These are phyloP conservation scores for Paratrimastix pyriformis DNA, from an alignment of 78 protist genomes.

Conservation along the genomic window DNA sequence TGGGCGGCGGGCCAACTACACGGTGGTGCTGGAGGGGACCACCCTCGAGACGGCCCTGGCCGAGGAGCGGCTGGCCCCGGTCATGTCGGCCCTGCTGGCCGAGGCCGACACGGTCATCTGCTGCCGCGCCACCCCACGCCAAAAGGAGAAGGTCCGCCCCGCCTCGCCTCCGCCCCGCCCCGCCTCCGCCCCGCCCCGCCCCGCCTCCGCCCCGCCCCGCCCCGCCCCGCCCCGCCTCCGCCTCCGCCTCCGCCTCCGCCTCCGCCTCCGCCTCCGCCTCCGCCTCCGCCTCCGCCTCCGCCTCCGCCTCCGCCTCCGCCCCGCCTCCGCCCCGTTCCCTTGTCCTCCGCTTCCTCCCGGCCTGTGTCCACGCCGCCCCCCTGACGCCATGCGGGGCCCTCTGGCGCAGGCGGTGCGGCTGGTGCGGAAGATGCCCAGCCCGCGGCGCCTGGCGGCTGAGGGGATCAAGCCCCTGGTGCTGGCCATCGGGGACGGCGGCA, in stretches of 20 bases:
- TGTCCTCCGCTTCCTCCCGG: neutral
- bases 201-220: neutral
- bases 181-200: neutral
- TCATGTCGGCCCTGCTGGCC: neutral
- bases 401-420: neutral
- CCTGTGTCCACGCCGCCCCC: neutral
- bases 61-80: neutral
- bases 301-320: neutral
- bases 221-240: neutral
- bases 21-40: slow-evolving; percentile 9
- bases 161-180: neutral
- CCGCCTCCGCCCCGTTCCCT: neutral
- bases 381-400: neutral
- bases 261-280: neutral
- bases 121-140: slow-evolving; percentile 19
- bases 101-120: neutral
- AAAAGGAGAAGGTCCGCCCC: slow-evolving; percentile 13
- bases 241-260: neutral
- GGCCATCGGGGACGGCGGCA: slow-evolving; percentile 41
- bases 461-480: neutral
- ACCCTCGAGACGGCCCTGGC: slow-evolving; percentile 2
- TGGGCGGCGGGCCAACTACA: too few relatives aligned
- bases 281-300: neutral
- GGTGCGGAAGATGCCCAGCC: neutral
- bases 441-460: neutral